Base-by-base conservation (phyloP, 2,329 filamentous ascomycete genomes). In the Colletotrichum destructivum region DNA sequence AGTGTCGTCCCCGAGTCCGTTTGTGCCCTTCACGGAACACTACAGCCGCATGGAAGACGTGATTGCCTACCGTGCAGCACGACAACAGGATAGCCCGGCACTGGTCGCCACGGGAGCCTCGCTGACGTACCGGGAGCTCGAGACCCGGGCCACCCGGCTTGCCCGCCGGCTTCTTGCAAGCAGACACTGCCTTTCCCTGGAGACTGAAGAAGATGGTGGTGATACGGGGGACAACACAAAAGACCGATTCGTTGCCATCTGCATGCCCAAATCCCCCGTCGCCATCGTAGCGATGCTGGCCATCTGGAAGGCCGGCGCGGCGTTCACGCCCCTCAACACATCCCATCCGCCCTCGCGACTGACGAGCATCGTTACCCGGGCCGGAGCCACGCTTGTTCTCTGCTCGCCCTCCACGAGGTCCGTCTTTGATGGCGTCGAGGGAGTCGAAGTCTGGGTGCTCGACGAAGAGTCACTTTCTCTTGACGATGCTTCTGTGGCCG, bases 261-360 rank as follows among this genome's bases (percentile, higher is more conserved):
- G 73, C 52, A 75, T 77, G 26, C 74, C 78, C 15, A 80, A 79
- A 66, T 78, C 76, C 2, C 70, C 49, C 9, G 75, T 72, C 73
- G 71, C 76, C 23, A 49, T 77, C 4, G 75, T 80, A 5, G 75
- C 75, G 2, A 77, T 81, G 51, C 44, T 81, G 0, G 79, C 73
- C 5, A 60, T 80, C 16, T 75, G 79, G 66, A 80, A 79, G 63
- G 69, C 79, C 3, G 80, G 80, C 9, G 79, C 75, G 12, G 77
- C 76, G 2, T 78, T 79, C 44, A 76, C 78, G 3, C 75, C 76
- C 16, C 66, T 81, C 18, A 78, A 80, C 54, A 75, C 75, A 4
- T 56, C 52, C 16, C 35, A 56, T 18, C 52, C 52, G n/a, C 26
- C 52, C 13, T 31, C 52, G 13, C 52, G 52, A 0, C 52, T 47